Evolutionary conservation across 352 stramenopile species (phyloP).

Genomic region (Phytophthora chlamydospora): DNA sequence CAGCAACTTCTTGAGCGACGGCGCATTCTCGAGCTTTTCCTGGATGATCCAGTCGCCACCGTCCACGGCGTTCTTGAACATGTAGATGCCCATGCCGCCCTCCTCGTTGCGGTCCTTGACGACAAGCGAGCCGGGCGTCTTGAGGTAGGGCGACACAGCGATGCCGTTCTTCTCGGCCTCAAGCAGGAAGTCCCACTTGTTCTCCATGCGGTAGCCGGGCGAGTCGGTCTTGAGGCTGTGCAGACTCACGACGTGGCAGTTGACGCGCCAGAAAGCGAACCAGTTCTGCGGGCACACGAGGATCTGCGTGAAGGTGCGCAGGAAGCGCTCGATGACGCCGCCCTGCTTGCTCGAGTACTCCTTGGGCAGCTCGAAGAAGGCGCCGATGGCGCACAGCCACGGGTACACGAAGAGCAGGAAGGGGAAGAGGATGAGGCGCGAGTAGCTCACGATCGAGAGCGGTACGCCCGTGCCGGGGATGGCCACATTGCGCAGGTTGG

Average conservation of each 20-base stretch:
- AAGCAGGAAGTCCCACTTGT: conserved; percentile 98
- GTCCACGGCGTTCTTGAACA: conserved; percentile 96
- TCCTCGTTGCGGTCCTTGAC: conserved; percentile 99
- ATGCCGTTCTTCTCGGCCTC: conserved; percentile 92
- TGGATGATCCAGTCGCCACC: conserved; percentile 98
- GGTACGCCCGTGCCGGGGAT: conserved; percentile 96
- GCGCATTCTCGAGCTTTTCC: conserved; percentile 94
- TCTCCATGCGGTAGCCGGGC: conserved; percentile 95
- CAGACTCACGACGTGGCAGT: conserved; percentile 94
- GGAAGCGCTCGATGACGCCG: conserved; percentile 87
- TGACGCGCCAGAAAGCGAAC: conserved; percentile 98
- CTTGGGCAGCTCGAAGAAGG: conserved; percentile 74
- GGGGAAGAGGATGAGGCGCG: conserved; percentile 79
- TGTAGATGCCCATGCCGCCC: conserved; percentile 97
- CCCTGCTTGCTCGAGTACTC: conserved; percentile 70
- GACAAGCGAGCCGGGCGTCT: conserved; percentile 90
- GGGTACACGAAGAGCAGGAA: conserved; percentile 92
- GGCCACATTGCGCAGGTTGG: conserved; percentile 98
- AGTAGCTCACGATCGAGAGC: conserved; percentile 90
- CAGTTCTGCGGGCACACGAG: conserved; percentile 93
- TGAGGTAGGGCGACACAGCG: conserved; percentile 94
- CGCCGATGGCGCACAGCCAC: conserved; percentile 81
- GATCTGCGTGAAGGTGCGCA: conserved; percentile 89
- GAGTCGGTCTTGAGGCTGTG: conserved; percentile 94
- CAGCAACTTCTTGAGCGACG: conserved; percentile 92